Evolutionary conservation across 108 stramenopile species (phyloP).

Genomic region (Skeletonema grethae): DNA sequence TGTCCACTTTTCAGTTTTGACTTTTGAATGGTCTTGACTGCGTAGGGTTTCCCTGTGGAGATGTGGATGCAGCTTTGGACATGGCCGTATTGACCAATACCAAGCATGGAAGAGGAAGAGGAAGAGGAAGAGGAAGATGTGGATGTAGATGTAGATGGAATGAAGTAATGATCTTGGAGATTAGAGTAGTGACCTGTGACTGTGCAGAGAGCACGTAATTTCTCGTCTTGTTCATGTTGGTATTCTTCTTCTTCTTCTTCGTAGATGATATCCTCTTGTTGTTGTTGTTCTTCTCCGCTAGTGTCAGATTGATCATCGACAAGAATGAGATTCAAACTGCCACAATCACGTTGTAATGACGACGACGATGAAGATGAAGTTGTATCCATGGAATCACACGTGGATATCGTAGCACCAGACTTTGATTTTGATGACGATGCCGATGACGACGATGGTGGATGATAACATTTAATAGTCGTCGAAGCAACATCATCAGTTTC

Average conservation of each 20-base stretch:
- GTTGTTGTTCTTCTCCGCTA: too few relatives aligned
- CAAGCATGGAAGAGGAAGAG: constrained; percentile 25
- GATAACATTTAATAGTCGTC: neutral
- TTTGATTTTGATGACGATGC: neutral
- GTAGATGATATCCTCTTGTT: too few relatives aligned
- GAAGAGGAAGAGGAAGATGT: too few relatives aligned
- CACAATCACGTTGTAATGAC: neutral
- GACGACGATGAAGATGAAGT: neutral
- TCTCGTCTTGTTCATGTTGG: too few relatives aligned
- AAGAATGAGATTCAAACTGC: neutral
- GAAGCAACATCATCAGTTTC: neutral
- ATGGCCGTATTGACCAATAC: constrained; percentile 33
- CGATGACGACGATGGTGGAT: neutral
- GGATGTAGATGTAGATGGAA: neutral
- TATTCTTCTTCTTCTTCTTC: too few relatives aligned
- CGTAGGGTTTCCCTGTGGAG: constrained; percentile 43
- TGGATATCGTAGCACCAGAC: neutral
- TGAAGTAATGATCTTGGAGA: constrained; percentile 18
- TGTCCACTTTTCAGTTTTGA: constrained; percentile 27
- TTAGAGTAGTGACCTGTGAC: constrained; percentile 24
- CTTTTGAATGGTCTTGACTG: constrained; percentile 66
- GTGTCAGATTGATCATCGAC: too few relatives aligned
- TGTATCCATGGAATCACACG: neutral
- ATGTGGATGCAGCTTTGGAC: constrained; percentile 42
- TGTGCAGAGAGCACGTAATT: too few relatives aligned